Conservation (phyloP, 164 flowering plant species). For the Magnolia sinica region DNA sequence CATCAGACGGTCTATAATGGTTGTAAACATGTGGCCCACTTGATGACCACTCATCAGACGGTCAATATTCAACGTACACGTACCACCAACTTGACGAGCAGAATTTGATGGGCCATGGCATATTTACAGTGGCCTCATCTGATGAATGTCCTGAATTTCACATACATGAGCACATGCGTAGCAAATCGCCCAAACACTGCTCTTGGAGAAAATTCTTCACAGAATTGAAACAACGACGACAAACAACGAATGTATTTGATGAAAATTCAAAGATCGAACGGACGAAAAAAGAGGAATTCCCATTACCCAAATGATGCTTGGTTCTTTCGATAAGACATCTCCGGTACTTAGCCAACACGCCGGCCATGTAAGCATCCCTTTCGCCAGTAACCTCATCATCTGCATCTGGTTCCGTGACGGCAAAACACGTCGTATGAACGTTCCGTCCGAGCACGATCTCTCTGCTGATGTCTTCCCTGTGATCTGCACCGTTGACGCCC, state of each 20-base stretch:
- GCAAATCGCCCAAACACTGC: too few relatives aligned
- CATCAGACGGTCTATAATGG: too few relatives aligned
- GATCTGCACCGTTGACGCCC: slow-evolving; percentile 15
- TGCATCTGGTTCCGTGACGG: slow-evolving; percentile 82
- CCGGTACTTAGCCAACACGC: slow-evolving; percentile 81
- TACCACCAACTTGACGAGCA: too few relatives aligned
- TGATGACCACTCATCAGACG: too few relatives aligned
- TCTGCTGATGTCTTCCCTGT: slow-evolving; percentile 16
- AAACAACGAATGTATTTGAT: not conserved
- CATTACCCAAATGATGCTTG: slow-evolving; percentile 78
- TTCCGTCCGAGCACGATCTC: slow-evolving; percentile 84
- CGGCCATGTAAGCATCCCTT: slow-evolving; percentile 89
- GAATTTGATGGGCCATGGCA: too few relatives aligned
- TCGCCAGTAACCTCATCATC: slow-evolving; percentile 92
- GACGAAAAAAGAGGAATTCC: not conserved
- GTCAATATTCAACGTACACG: too few relatives aligned
- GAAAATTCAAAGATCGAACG: too few relatives aligned
- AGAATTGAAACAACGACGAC: not conserved
- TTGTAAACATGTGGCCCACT: too few relatives aligned
- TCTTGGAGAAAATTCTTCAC: not conserved
- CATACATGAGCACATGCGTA: too few relatives aligned
- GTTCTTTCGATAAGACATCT: slow-evolving; percentile 67
- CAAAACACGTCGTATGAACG: slow-evolving; percentile 72
- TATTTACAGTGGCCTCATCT: too few relatives aligned
- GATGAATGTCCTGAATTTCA: too few relatives aligned